These are phyloP conservation scores for Phaffomyces thermotolerans DNA, from an alignment of 805 yeast genomes.

Conservation along the genomic window DNA sequence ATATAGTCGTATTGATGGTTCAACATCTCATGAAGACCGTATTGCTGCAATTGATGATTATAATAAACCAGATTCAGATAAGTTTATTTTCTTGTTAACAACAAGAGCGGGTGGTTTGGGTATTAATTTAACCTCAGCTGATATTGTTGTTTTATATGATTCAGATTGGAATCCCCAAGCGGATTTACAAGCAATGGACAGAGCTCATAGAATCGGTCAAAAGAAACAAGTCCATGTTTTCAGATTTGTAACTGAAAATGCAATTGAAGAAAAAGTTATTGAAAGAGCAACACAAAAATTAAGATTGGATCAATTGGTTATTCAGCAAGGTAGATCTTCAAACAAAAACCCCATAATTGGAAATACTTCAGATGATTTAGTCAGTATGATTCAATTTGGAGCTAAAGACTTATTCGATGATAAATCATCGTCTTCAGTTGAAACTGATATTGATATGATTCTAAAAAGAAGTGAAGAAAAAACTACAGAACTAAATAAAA, in stretches of 20 bases:
- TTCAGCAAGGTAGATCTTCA: slow-evolving; percentile 77
- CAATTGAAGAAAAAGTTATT: slow-evolving; percentile 92
- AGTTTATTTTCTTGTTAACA: slow-evolving; percentile 78
- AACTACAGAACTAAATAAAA: slow-evolving; percentile 71
- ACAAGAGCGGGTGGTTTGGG: slow-evolving; percentile 98
- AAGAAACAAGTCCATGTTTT: slow-evolving; percentile 91
- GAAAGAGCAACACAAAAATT: slow-evolving; percentile 95
- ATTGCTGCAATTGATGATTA: slow-evolving; percentile 89
- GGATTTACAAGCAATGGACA: slow-evolving; percentile 95
- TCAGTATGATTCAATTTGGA: slow-evolving; percentile 96
- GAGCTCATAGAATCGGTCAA: slow-evolving; percentile 97
- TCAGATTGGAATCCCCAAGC: slow-evolving; percentile 99
- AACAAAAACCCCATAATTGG: slow-evolving; percentile 46
- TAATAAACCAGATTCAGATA: slow-evolving; percentile 72
- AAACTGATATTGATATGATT: slow-evolving; percentile 77
- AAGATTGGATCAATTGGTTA: slow-evolving; percentile 87
- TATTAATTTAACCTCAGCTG: slow-evolving; percentile 87
- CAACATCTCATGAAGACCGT: slow-evolving; percentile 89
- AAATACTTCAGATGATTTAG: slow-evolving; percentile 71
- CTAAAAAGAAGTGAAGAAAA: slow-evolving; percentile 74
- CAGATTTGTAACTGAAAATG: slow-evolving; percentile 90
- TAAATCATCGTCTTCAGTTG: slow-evolving; percentile 20
- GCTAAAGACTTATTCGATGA: slow-evolving; percentile 81
- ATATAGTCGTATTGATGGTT: slow-evolving; percentile 91
- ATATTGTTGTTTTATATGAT: slow-evolving; percentile 80